These are phyloP conservation scores for Eragrostis nindensis DNA, from an alignment of 176 grass and related monocot species.

Conservation along the genomic window DNA sequence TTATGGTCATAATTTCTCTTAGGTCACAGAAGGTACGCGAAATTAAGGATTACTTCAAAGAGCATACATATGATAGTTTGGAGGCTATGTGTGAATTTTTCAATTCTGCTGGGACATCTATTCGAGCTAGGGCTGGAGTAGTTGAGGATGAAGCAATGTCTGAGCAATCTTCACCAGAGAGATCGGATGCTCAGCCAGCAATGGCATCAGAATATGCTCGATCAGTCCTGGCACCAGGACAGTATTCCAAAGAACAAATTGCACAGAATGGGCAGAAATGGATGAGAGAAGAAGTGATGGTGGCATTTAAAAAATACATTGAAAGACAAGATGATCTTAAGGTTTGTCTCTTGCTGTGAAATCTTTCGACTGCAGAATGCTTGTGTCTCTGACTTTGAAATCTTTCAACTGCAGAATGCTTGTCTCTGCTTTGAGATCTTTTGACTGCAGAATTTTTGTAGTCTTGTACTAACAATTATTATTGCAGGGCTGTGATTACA, in stretches of 20 bases:
- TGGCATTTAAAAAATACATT: neutral
- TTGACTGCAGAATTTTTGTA: no score
- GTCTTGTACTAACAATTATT: neutral
- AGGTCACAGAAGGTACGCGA: neutral
- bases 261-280: neutral
- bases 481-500: neutral
- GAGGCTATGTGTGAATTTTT: neutral
- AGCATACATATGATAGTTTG: neutral
- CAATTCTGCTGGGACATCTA: neutral
- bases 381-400: neutral
- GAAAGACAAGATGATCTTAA: neutral
- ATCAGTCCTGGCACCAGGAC: no score
- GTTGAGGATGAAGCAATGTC: neutral
- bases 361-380: neutral
- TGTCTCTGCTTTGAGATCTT: neutral
- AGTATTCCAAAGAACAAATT: no score
- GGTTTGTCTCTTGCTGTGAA: neutral
- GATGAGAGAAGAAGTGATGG: neutral
- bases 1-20: no score
- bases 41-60: neutral
- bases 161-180: neutral
- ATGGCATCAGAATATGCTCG: no score
- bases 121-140: neutral
- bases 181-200: neutral
- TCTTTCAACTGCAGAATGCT: neutral